Base-by-base conservation (phyloP, 2,329 filamentous ascomycete species). In the Pleoardoris graminearum region DNA sequence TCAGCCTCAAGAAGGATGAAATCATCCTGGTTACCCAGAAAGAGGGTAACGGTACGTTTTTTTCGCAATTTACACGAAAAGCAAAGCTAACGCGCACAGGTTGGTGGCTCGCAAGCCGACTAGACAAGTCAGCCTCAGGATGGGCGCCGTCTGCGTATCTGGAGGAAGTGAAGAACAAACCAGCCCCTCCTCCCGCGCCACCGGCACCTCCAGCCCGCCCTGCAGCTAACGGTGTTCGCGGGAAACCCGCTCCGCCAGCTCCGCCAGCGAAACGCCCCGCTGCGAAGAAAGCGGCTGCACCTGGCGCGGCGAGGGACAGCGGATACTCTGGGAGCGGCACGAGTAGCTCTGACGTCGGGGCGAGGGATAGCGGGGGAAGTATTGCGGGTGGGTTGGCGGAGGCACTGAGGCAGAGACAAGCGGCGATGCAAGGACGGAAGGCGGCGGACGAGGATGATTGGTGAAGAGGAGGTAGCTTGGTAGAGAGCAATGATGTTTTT, bases 61-160 rank as follows among this genome's bases (percentile, higher is more conserved):
- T 17, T 12, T 11, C 17, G n/a, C 27, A 25, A 30, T 21, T 45
- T n/a, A 8, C 12, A 10, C 14, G 7, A 41, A n/a, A 29, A 4
- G 23, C 3, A 29, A 60, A 51, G 47, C 71, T 70, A 51, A 64
- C 46, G 47, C 17, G 19, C 36, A 33, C 62, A 96, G 93, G 94
- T 48, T 99, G 94, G 94, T 97, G 93, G 93, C 81, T 97, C 41
- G 94, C 88, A 58, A 93, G 91, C 78, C 89, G 87, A 57, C 76
- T 77, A 43, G 77, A 84, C 65, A 80, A 80, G 41, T 80, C 81
- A 61, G 84, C 84, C n/a, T 90, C 94, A 74, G 94, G 91, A 46
- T 99, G 94, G 94, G 85, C 94, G 3, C 94, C 94, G 0, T 89
- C 92, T 17, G 91, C 93, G 17, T 99, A 99, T 67, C 87, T 99